Evolutionary conservation across 306 rosid species (phyloP), one percentile per base, ranked within the genome.

Genomic region (Cucumis melo): DNA sequence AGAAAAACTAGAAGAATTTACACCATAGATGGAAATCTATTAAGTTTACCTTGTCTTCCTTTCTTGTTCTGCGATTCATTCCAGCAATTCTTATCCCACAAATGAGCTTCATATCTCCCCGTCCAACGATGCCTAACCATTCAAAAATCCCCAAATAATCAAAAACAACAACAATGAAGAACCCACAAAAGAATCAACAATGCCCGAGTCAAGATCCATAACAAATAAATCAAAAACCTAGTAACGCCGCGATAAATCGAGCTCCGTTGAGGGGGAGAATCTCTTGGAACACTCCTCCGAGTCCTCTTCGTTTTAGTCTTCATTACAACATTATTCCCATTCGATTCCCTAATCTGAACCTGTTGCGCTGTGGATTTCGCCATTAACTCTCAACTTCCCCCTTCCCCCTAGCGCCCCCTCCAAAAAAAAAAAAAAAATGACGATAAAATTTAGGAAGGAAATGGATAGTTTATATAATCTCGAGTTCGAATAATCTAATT

Each of bases 1-100:
- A 27, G 29, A 27, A 27, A 27, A 27, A 27, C 29, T 27, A 1
- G 29, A 27, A 27, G 29, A 27, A 27, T 27, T 27, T 27, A 27
- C 29, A 0, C 1, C 29, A 27, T 27, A 27, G 29, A 27, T 27
- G 29, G 2, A 27, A 27, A 27, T 27, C 2, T 27, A 27, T 41
- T 0, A 41, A 41, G 4, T 36, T 41, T 63, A 89, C 97, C 96
- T 87, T 92, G 96, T 84, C 93, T 88, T 66, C 96, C 97, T 85
- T 92, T 92, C 79, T 92, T 92, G 84, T 78, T 92, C 73, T 92
- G 93, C 14, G 93, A 87, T 79, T 90, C 88, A 83, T 92, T 92
- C 96, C 96, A 90, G 78, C 93, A 87, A 84, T 87, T 88, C 85
- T 87, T 92, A 63, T 92, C 97, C 97, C 97, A 92, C 84, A 90